Conservation (phyloP, 2,329 filamentous ascomycete genomes). For the Aureobasidium sp. region DNA sequence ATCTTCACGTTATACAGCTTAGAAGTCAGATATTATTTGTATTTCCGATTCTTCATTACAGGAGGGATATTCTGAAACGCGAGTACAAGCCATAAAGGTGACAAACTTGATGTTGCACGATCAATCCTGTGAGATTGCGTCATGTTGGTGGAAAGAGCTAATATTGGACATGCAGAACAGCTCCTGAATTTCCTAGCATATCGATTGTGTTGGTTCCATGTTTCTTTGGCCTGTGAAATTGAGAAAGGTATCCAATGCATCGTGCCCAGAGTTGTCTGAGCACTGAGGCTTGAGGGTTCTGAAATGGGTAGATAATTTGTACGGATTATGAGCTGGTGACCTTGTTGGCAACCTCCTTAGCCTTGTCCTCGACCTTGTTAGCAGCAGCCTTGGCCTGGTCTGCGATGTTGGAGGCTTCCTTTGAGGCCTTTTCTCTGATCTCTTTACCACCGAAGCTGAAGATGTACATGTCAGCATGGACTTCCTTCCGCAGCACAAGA, state of each 20-base stretch:
- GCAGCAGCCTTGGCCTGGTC: conserved; percentile 20
- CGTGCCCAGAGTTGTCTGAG: neutral
- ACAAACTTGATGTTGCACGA: no score
- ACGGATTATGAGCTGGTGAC: conserved; percentile 9
- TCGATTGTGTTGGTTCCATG: neutral
- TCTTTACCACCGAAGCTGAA: conserved; percentile 39
- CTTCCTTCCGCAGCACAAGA: neutral
- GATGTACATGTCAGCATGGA: conserved; percentile 13
- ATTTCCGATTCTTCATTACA: no score
- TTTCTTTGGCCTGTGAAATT: neutral
- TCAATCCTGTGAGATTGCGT: neutral
- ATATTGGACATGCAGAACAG: neutral
- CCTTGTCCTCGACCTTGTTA: conserved; percentile 21
- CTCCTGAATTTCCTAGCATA: neutral
- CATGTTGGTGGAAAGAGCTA: neutral
- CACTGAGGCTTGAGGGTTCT: neutral
- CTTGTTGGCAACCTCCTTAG: conserved; percentile 26
- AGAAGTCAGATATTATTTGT: neutral
- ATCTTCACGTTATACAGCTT: neutral
- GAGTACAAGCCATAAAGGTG: no score
- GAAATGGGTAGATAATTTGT: neutral
- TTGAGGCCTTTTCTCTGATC: conserved; percentile 30
- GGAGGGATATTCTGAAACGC: no score
- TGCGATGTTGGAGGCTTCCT: conserved; percentile 6
- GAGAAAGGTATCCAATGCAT: neutral